These are phyloP conservation scores for Naganishia albida DNA, from an alignment of 1,284 basidiomycete species.

Conservation along the genomic window DNA sequence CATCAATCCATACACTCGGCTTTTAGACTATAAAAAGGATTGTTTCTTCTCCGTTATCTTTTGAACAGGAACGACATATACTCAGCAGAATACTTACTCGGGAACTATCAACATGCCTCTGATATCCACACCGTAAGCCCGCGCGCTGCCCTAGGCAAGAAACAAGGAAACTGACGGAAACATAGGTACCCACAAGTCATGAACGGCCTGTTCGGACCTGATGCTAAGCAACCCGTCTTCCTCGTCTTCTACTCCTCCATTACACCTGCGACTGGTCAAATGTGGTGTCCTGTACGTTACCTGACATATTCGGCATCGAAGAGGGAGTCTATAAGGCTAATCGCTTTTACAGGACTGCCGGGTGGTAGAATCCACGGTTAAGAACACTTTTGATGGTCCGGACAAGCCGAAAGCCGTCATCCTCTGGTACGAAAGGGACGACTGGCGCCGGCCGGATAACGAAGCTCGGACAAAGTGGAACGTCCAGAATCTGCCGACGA, in stretches of 20 bases:
- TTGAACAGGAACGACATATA: too few relatives aligned
- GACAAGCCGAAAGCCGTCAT: conserved; percentile 65
- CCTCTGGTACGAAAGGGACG: conserved; percentile 68
- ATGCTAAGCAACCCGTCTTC: conserved; percentile 45
- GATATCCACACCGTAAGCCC: conserved; percentile 10
- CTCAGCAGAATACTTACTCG: too few relatives aligned
- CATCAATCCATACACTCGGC: not conserved
- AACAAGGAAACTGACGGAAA: not conserved
- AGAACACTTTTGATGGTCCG: conserved; percentile 60
- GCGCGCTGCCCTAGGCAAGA: not conserved
- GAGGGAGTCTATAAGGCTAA: not conserved
- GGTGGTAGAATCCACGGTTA: conserved; percentile 64
- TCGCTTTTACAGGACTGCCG: conserved; percentile 65
- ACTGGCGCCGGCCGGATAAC: conserved; percentile 68
- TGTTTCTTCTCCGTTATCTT: too few relatives aligned
- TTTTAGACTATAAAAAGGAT: too few relatives aligned
- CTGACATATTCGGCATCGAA: too few relatives aligned
- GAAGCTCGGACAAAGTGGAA: conserved; percentile 67
- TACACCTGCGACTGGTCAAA: conserved; percentile 46
- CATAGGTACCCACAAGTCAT: conserved; percentile 45
- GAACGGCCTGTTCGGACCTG: conserved; percentile 46
- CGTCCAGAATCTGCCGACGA: conserved; percentile 68
- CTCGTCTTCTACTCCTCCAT: conserved; percentile 54
- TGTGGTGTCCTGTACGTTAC: conserved; percentile 55
- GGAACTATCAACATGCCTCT: not conserved